A percentile compares a stretch with the other conserved stretches of the same genome.
phyloP scores from a whole-genome alignment of 257 asterid species.

The Nicotiana sylvestris region DNA sequence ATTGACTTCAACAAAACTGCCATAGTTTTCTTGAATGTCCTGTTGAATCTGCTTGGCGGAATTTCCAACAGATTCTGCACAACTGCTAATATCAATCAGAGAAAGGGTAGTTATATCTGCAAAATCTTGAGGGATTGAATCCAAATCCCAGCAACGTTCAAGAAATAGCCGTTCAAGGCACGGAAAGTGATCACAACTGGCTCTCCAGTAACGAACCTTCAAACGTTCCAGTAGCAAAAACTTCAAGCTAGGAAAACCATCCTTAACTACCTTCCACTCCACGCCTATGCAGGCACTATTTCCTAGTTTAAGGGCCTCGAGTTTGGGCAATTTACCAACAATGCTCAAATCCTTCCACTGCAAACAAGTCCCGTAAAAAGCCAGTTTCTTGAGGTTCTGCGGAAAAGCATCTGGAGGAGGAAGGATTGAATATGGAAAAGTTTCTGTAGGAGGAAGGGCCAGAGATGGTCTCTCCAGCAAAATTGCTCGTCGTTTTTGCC shows the following conservation, averaged over 20 bases:
- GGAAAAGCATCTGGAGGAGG: constrained; percentile 17
- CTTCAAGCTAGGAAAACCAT: not conserved
- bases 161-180: constrained; percentile 20
- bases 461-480: too few species aligned
- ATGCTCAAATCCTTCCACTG: not conserved
- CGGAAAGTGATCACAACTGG: constrained; percentile 14
- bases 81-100: constrained; percentile 15
- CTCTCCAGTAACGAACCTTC: not conserved
- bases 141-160: not conserved
- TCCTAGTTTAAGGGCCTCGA: not conserved
- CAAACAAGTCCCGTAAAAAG: not conserved
- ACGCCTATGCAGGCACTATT: not conserved
- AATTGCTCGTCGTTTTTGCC: not conserved
- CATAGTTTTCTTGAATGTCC: constrained; percentile 7
- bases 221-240: not conserved
- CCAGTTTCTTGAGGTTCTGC: not conserved
- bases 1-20: not conserved
- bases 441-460: too few species aligned
- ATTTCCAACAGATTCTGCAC: constrained; percentile 16
- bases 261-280: not conserved
- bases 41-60: constrained; percentile 27
- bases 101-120: constrained; percentile 24
- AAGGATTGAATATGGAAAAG: too few species aligned
- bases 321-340: not conserved
- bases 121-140: constrained; percentile 26